Evolutionary conservation across 202 grass and related monocot species (phyloP).

Genomic region (Saccharum hybrid): DNA sequence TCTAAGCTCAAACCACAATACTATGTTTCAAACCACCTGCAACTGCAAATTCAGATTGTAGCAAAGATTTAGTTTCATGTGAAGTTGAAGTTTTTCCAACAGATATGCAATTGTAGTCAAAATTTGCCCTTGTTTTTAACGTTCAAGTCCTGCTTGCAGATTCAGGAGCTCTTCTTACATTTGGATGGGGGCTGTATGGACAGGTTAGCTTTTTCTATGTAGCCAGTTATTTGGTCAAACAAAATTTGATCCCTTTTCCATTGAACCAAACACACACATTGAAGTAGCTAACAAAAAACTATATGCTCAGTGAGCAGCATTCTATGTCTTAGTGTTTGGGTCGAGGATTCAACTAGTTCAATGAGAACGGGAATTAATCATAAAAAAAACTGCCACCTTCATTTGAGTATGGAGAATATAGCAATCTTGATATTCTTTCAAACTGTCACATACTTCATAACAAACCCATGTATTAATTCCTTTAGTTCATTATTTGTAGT

Average conservation of each 20-base stretch:
- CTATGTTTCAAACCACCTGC: not conserved
- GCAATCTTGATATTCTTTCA: not conserved
- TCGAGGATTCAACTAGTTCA: constrained; percentile 2
- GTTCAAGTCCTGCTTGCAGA: constrained; percentile 58
- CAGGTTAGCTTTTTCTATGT: constrained; percentile 68
- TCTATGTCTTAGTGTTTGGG: constrained; percentile 6
- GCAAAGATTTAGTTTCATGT: not conserved
- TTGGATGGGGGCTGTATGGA: constrained; percentile 96
- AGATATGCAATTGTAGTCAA: not conserved
- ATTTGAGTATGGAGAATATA: constrained; percentile 6
- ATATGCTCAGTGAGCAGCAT: not conserved
- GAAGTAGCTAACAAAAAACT: constrained; percentile 14
- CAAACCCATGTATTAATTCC: not conserved
- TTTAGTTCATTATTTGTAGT: not conserved
- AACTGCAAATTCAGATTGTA: not conserved
- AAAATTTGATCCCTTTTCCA: not conserved
- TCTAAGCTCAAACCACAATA: constrained; percentile 5
- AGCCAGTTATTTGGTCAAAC: not conserved
- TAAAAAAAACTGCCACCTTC: not conserved
- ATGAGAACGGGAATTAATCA: not conserved
- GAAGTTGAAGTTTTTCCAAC: not conserved
- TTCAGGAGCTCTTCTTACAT: constrained; percentile 84
- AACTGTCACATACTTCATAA: not conserved
- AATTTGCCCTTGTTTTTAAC: constrained; percentile 32
- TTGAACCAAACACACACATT: constrained; percentile 1